A percentile compares a stretch with the other conserved stretches of the same genome.
Evolutionary conservation across 306 rosid species (phyloP).

Genomic region (Fagus crenata): DNA sequence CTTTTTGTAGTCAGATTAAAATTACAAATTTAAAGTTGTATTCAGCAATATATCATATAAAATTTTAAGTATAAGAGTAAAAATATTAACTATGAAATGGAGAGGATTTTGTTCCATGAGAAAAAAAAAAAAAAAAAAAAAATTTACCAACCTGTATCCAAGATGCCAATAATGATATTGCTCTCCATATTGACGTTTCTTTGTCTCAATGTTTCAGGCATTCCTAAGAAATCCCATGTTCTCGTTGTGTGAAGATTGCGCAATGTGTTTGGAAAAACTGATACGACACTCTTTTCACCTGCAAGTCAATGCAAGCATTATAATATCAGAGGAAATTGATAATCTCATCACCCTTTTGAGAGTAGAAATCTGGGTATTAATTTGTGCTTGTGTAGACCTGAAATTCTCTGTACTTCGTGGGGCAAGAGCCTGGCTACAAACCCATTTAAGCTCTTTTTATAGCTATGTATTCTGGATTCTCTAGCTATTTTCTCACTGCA

Average conservation of each 20-base stretch:
- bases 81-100: no score
- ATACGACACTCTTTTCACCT: conserved; percentile 56
- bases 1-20: no score
- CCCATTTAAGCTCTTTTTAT: conserved; percentile 76
- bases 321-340: not conserved
- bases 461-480: conserved; percentile 64
- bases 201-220: conserved; percentile 37
- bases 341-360: not conserved
- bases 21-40: no score
- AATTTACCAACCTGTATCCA: conserved; percentile 61
- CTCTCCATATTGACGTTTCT: conserved; percentile 42
- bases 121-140: not conserved
- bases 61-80: no score
- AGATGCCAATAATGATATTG: conserved; percentile 61
- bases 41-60: no score
- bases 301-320: conserved; percentile 9
- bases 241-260: conserved; percentile 65
- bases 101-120: no score
- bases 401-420: conserved; percentile 60
- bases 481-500: conserved; percentile 55
- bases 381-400: conserved; percentile 28
- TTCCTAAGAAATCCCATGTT: conserved; percentile 76
- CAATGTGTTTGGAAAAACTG: conserved; percentile 62
- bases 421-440: conserved; percentile 79
- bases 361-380: not conserved